These are phyloP conservation scores for Myriangium duriaei DNA, from an alignment of 2,329 filamentous ascomycete species.

Conservation along the genomic window DNA sequence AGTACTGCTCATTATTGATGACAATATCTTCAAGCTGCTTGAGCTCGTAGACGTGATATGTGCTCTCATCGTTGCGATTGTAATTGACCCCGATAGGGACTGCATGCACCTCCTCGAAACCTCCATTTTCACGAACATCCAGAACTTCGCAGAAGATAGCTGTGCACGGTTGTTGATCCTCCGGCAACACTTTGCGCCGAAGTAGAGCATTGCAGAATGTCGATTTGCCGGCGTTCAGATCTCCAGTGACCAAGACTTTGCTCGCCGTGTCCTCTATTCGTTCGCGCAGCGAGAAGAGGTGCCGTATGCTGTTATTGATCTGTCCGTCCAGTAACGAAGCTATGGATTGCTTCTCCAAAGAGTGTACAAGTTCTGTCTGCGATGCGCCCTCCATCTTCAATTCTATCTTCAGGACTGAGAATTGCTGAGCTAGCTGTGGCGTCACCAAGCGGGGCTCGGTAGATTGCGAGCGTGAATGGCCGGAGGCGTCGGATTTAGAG, in stretches of 20 bases:
- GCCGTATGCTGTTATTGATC: slow-evolving; percentile 85
- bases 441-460: slow-evolving; percentile 73
- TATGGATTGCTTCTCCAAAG: slow-evolving; percentile 81
- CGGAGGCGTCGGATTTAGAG: slow-evolving; percentile 53
- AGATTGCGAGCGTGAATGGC: slow-evolving; percentile 16
- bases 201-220: slow-evolving; percentile 98
- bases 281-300: slow-evolving; percentile 74
- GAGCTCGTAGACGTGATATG: slow-evolving; percentile 76
- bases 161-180: slow-evolving; percentile 96
- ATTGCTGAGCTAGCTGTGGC: slow-evolving; percentile 87
- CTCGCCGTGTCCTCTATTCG: slow-evolving; percentile 95
- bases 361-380: slow-evolving; percentile 86
- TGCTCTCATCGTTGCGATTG: slow-evolving; percentile 81
- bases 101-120: slow-evolving; percentile 89
- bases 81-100: slow-evolving; percentile 73
- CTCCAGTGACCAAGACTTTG: slow-evolving; percentile 91
- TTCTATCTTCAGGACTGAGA: slow-evolving; percentile 89
- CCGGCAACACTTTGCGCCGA: slow-evolving; percentile 80
- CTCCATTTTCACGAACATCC: slow-evolving; percentile 79
- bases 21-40: slow-evolving; percentile 78
- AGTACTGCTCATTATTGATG: slow-evolving; percentile 73
- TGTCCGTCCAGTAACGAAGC: slow-evolving; percentile 86
- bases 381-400: slow-evolving; percentile 77
- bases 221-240: slow-evolving; percentile 94
- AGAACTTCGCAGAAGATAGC: slow-evolving; percentile 97